These are phyloP conservation scores for Paraphaeosphaeria minitans DNA, from an alignment of 2,329 filamentous ascomycete genomes.

Conservation along the genomic window DNA sequence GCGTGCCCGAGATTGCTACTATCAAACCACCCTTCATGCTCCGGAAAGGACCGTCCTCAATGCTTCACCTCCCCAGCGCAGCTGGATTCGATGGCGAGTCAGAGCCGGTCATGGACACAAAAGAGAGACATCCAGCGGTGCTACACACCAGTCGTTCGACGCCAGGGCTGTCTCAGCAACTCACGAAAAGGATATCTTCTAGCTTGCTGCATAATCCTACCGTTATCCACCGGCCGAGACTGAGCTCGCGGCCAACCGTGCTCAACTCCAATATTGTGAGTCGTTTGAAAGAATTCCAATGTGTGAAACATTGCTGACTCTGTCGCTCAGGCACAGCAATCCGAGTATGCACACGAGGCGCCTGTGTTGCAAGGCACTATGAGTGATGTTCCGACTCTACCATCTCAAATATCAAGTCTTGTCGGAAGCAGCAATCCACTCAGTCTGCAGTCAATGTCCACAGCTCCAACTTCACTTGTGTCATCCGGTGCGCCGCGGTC, in stretches of 20 bases:
- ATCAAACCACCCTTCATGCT: slow-evolving; percentile 18
- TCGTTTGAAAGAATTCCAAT: not conserved
- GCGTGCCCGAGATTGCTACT: slow-evolving; percentile 19
- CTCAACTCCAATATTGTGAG: slow-evolving; percentile 17
- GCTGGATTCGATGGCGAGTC: slow-evolving; percentile 42
- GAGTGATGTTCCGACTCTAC: slow-evolving; percentile 27
- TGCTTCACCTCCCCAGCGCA: slow-evolving; percentile 33
- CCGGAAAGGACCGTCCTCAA: slow-evolving; percentile 23
- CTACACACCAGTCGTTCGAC: slow-evolving; percentile 37
- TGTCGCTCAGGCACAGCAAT: slow-evolving; percentile 6
- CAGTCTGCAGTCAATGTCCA: slow-evolving; percentile 41
- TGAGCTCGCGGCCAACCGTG: slow-evolving; percentile 35
- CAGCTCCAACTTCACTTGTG: slow-evolving; percentile 42
- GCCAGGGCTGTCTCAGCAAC: slow-evolving; percentile 34
- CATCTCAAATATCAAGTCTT: slow-evolving; percentile 34
- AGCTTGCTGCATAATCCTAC: slow-evolving; percentile 37
- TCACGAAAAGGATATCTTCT: slow-evolving; percentile 33
- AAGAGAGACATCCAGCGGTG: slow-evolving; percentile 15
- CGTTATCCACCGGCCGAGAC: slow-evolving; percentile 38
- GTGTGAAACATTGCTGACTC: not conserved
- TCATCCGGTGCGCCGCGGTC: slow-evolving; percentile 40
- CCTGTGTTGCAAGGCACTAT: slow-evolving; percentile 15
- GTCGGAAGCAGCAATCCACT: slow-evolving; percentile 34
- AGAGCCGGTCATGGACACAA: slow-evolving; percentile 29
- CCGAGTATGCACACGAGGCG: slow-evolving; percentile 8